phyloP scores from a whole-genome alignment of 177 flowering plant genomes.

The Vitis hybrid region DNA sequence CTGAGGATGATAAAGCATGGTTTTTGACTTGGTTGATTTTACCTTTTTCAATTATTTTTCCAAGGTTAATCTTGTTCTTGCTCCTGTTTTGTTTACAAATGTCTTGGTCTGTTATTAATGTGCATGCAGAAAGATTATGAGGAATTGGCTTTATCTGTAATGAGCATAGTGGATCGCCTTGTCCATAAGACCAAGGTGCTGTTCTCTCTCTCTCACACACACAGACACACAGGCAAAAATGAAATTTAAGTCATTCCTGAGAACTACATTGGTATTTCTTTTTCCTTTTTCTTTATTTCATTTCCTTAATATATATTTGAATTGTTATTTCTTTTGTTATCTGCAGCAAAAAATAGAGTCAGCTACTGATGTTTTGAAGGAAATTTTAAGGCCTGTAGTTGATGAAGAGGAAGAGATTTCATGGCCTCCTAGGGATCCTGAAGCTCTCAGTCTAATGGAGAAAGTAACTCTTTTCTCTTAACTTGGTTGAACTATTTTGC shows the following conservation, averaged over 20 bases:
- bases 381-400: conserved; percentile 65
- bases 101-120: conserved; percentile 4
- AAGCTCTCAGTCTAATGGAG: conserved; percentile 72
- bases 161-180: conserved; percentile 80
- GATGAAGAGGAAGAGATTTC: conserved; percentile 70
- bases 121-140: conserved; percentile 86
- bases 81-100: not conserved
- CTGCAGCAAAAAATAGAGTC: conserved; percentile 90
- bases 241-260: not conserved
- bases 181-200: conserved; percentile 80
- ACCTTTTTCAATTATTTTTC: conserved; percentile 9
- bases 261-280: not conserved
- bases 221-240: not conserved
- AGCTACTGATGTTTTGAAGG: conserved; percentile 82
- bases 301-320: not conserved
- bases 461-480: conserved; percentile 39
- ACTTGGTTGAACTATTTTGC: not conserved
- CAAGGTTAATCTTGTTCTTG: conserved; percentile 5
- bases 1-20: conserved; percentile 96
- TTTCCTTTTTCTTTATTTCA: not conserved
- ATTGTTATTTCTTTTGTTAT: conserved; percentile 7
- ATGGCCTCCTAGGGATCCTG: conserved; percentile 92
- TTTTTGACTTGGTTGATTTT: conserved; percentile 43
- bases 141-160: conserved; percentile 74
- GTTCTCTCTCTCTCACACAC: conserved; percentile 8